phyloP scores from a whole-genome alignment of 1,139 yeast species.

The Wickerhamomyces sp. region DNA sequence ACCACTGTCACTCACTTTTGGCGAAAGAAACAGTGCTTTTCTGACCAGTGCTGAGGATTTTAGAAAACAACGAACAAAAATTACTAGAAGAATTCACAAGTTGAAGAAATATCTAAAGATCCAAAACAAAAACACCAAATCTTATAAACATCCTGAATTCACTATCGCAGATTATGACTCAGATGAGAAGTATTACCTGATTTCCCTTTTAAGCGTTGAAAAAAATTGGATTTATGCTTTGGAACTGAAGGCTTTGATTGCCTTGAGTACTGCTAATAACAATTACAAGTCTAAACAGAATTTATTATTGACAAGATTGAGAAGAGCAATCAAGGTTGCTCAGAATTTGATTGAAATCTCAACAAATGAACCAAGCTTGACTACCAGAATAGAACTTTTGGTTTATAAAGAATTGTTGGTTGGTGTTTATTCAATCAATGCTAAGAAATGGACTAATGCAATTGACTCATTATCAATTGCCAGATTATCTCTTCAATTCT shows the following conservation, averaged over 20 bases:
- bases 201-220: constrained; percentile 56
- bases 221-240: constrained; percentile 65
- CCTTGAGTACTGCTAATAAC: constrained; percentile 39
- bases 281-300: constrained; percentile 37
- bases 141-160: constrained; percentile 45
- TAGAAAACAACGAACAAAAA: constrained; percentile 39
- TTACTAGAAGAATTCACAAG: constrained; percentile 45
- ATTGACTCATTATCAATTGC: constrained; percentile 53
- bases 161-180: constrained; percentile 40
- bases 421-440: constrained; percentile 55
- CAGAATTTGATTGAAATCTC: constrained; percentile 40
- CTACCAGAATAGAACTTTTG: constrained; percentile 49
- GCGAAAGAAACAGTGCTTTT: constrained; percentile 43
- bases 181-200: constrained; percentile 43
- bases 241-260: constrained; percentile 56
- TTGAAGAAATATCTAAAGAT: constrained; percentile 54
- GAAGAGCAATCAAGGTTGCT: constrained; percentile 50
- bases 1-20: constrained; percentile 41
- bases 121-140: constrained; percentile 53
- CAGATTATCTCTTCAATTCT: constrained; percentile 53
- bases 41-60: constrained; percentile 47
- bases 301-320: constrained; percentile 62
- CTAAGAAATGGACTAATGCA: constrained; percentile 54
- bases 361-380: constrained; percentile 29
- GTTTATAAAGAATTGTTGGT: constrained; percentile 55